Conservation (phyloP, 2,329 filamentous ascomycete genomes). For the Penicillium crustosum region DNA sequence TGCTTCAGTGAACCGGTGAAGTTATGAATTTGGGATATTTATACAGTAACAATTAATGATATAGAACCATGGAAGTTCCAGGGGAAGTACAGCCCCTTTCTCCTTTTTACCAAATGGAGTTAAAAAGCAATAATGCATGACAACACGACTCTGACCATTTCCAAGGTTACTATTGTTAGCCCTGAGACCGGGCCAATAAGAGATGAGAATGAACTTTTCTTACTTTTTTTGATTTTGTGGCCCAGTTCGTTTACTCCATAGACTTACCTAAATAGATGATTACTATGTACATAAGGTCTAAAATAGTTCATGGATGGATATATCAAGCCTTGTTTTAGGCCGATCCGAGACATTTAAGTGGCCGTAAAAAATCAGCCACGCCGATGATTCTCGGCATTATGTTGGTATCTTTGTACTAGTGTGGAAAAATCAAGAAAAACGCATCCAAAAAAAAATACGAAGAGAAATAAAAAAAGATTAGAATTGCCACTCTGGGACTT, state of each 20-base stretch:
- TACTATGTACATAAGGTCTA: neutral
- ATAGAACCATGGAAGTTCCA: neutral
- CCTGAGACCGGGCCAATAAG: conserved; percentile 15
- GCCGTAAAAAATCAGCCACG: conserved; percentile 5
- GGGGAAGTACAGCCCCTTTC: neutral
- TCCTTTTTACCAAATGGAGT: neutral
- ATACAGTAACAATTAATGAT: neutral
- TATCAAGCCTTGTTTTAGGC: neutral
- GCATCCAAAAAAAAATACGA: neutral
- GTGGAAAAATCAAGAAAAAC: conserved; percentile 3
- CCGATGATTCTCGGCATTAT: conserved; percentile 1
- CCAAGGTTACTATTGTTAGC: conserved; percentile 9
- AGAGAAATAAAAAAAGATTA: neutral
- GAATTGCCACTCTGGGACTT: neutral
- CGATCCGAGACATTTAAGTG: conserved; percentile 7
- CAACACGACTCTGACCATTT: conserved; percentile 15
- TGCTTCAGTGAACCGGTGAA: too few relatives aligned
- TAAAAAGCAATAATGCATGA: conserved; percentile 10
- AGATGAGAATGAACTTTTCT: neutral
- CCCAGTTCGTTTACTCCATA: neutral
- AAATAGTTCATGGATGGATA: neutral
- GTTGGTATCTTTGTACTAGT: neutral
- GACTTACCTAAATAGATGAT: too few relatives aligned
- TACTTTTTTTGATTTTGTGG: neutral
- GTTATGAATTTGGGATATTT: neutral